Conservation (phyloP, 345 rosid genomes). For the Salix arbutifolia region DNA sequence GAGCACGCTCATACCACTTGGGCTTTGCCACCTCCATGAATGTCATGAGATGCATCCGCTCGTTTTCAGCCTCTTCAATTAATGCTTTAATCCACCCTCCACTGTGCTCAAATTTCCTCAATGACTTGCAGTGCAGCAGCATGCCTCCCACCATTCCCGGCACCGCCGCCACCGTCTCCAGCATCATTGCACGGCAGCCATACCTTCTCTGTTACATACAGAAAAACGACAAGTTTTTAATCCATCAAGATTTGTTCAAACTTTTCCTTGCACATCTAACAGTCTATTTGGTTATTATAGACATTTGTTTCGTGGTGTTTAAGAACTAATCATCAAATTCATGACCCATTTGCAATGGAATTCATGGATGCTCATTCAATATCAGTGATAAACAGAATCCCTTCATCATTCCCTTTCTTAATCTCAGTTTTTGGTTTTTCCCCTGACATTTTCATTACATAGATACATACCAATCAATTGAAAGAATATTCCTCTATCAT, state of each 20-base stretch:
- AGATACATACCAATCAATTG: neutral
- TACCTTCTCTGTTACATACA: conserved; percentile 51
- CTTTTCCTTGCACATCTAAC: neutral
- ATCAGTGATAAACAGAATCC: too few species aligned
- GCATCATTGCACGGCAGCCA: conserved; percentile 88
- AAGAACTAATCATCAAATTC: too few species aligned
- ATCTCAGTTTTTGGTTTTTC: neutral
- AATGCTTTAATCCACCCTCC: conserved; percentile 93
- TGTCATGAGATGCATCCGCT: conserved; percentile 91
- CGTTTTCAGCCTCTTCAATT: conserved; percentile 85
- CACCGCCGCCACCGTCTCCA: conserved; percentile 82
- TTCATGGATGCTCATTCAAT: neutral
- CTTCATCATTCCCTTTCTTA: neutral
- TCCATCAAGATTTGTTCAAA: neutral
- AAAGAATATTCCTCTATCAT: too few species aligned
- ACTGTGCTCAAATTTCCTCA: conserved; percentile 66
- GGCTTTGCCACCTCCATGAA: conserved; percentile 85
- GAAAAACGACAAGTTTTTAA: neutral
- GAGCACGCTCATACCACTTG: conserved; percentile 70
- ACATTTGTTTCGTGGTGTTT: too few species aligned
- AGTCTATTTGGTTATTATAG: too few species aligned
- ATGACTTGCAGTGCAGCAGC: conserved; percentile 72
- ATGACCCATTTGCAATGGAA: neutral
- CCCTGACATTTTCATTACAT: neutral
- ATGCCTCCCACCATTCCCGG: conserved; percentile 91